Conservation (phyloP, 495 filamentous ascomycete genomes). For the Annulohypoxylon moriforme region DNA sequence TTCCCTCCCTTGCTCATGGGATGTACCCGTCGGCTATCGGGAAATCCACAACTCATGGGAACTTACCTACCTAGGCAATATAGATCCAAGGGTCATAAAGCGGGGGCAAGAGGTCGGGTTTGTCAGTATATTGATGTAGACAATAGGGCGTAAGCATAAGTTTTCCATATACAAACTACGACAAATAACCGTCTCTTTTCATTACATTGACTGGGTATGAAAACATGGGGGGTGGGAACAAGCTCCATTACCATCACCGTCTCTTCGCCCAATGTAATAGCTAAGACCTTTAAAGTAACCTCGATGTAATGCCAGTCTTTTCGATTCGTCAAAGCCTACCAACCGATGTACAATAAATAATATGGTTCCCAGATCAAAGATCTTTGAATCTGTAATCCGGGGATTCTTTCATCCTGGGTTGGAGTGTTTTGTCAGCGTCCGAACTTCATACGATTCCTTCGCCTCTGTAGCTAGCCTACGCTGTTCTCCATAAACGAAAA, state of each 20-base stretch:
- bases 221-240: conserved; percentile 3
- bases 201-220: conserved; percentile 5
- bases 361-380: background rate
- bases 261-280: background rate
- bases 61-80: background rate
- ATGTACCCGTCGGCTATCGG: conserved; percentile 27
- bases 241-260: conserved; percentile 1
- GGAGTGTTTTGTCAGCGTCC: background rate
- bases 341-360: background rate
- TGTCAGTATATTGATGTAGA: conserved; percentile 6
- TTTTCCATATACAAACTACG: background rate
- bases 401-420: background rate
- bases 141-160: conserved; percentile 3
- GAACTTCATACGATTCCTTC: background rate
- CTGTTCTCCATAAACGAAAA: background rate
- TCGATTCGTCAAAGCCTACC: conserved; percentile 6
- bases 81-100: conserved; percentile 17
- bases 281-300: background rate
- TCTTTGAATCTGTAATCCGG: background rate
- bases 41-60: background rate
- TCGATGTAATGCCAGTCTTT: background rate
- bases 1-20: background rate
- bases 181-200: background rate
- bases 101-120: conserved; percentile 10
- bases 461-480: background rate